Base-by-base conservation (phyloP, 345 rosid species). In the Pelargonium nanum region DNA sequence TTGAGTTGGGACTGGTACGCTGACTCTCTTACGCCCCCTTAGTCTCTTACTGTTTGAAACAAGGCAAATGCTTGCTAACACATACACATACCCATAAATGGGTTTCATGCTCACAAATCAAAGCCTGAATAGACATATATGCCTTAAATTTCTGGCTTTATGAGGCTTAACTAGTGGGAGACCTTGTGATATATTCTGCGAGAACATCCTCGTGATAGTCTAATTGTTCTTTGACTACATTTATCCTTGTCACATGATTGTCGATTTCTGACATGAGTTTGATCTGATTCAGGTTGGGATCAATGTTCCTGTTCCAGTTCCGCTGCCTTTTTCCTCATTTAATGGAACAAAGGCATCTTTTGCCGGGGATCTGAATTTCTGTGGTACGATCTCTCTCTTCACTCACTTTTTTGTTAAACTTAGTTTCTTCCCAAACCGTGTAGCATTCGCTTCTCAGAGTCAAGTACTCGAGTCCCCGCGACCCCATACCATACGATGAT, bases 1-100 rank as follows among this genome's bases (percentile, higher is more conserved):
- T 92, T 56, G 97, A 85, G 77, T 95, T 89, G 23, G 98, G 93
- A 26, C 93, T 87, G 95, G 98, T 87, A 70, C 73, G 71, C 21
- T 20, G 7, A 19, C 55, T 0, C 28, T 22, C 6, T n/a, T n/a
- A n/a, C n/a, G n/a, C n/a, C n/a, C n/a, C n/a, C n/a, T n/a, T n/a
- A n/a, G n/a, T n/a, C n/a, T n/a, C n/a, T n/a, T n/a, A n/a, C n/a
- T n/a, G n/a, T n/a, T n/a, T n/a, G n/a, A n/a, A n/a, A n/a, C n/a
- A n/a, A n/a, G n/a, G n/a, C n/a, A n/a, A n/a, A n/a, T n/a, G n/a
- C n/a, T n/a, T n/a, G n/a, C n/a, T n/a, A n/a, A n/a, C n/a, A n/a
- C n/a, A n/a, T n/a, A n/a, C n/a, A n/a, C n/a, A n/a, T n/a, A n/a
- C n/a, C n/a, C n/a, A n/a, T n/a, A n/a, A n/a, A n/a, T n/a, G n/a